Conservation (phyloP, 768 basidiomycete genomes). For the Flagelloscypha sp. region DNA sequence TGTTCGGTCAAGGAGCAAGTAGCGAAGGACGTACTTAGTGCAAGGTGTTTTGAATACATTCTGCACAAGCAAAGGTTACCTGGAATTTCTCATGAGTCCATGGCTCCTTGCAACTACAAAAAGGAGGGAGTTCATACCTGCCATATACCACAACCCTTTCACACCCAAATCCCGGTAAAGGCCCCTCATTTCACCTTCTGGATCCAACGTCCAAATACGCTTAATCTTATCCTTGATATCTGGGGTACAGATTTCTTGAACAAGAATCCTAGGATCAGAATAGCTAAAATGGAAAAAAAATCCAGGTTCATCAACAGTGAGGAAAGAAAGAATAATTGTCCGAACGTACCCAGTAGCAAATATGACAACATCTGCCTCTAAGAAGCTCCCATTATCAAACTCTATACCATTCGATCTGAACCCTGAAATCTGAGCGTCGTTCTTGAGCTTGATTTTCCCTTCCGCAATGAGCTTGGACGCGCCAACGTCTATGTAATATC, state of each 20-base stretch:
- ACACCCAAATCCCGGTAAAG: constrained; percentile 43
- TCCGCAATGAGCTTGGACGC: constrained; percentile 53
- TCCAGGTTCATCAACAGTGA: too few relatives aligned
- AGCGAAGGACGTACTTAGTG: constrained; percentile 45
- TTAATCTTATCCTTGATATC: constrained; percentile 37
- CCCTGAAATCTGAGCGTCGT: constrained; percentile 38
- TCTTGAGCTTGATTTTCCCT: constrained; percentile 68
- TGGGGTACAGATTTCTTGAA: constrained; percentile 39
- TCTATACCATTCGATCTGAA: constrained; percentile 37
- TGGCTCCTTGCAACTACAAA: neutral
- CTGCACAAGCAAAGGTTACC: constrained; percentile 54
- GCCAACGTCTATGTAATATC: constrained; percentile 46
- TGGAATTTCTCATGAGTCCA: constrained; percentile 9
- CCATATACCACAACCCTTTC: constrained; percentile 50
- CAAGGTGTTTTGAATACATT: constrained; percentile 61
- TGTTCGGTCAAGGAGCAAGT: neutral
- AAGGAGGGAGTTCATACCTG: constrained; percentile 27
- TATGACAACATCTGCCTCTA: constrained; percentile 47
- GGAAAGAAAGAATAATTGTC: too few relatives aligned
- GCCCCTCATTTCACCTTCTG: constrained; percentile 54
- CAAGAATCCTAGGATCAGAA: constrained; percentile 28
- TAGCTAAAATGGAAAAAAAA: too few relatives aligned
- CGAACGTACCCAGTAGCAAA: constrained; percentile 47
- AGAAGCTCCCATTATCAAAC: constrained; percentile 40
- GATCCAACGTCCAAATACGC: constrained; percentile 52